Conservation (phyloP, 192 early-diverging fungal genomes). For the Backusella tuberculispora region DNA sequence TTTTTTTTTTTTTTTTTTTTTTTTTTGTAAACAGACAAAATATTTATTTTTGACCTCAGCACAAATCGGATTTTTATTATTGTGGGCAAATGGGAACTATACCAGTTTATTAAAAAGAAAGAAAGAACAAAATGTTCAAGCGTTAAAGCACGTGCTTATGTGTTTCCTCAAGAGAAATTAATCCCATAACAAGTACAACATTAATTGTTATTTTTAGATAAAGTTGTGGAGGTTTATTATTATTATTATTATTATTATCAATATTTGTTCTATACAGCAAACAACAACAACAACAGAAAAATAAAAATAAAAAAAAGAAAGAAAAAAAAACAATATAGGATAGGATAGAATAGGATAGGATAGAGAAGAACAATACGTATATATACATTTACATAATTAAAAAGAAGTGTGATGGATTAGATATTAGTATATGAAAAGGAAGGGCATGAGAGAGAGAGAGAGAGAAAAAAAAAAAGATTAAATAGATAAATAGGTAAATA, state of each 20-base stretch:
- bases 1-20: not conserved
- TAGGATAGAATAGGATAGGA: no score
- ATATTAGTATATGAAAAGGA: not conserved
- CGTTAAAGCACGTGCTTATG: conserved; percentile 8
- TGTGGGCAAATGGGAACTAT: not conserved
- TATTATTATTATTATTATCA: not conserved
- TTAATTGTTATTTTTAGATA: conserved; percentile 14
- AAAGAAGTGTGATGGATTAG: not conserved
- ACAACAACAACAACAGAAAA: not conserved
- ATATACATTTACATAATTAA: not conserved
- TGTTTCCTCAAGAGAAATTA: conserved; percentile 10
- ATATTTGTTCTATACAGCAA: conserved; percentile 10
- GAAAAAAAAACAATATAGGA: no score
- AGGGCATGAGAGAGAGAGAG: conserved; percentile 1
- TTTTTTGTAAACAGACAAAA: not conserved
- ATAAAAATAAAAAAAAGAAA: not conserved
- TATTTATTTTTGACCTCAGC: not conserved
- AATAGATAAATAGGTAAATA: not conserved
- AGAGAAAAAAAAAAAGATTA: not conserved
- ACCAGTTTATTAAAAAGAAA: conserved; percentile 1
- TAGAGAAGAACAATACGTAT: no score
- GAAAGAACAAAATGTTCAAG: not conserved
- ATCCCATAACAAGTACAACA: not conserved
- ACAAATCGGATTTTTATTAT: not conserved
- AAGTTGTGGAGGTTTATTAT: not conserved